phyloP scores from a whole-genome alignment of 129 eudicot species.

The Mikania micrantha region DNA sequence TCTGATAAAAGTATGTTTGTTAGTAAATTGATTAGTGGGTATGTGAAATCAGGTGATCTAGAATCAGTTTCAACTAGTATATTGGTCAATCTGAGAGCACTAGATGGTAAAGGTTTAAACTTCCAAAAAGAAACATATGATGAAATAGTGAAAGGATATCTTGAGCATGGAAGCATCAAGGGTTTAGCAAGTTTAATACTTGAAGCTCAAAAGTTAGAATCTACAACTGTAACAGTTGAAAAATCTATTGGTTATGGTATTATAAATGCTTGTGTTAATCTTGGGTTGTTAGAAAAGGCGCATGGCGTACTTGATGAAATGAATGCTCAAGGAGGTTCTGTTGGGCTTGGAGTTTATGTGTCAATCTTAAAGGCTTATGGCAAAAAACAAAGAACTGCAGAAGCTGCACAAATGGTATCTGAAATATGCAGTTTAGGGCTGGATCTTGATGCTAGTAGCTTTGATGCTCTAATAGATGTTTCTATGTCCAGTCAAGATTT shows the following conservation, averaged over 20 bases:
- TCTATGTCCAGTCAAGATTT: slow-evolving; percentile 95
- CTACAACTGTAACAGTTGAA: slow-evolving; percentile 36
- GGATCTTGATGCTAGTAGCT: slow-evolving; percentile 53
- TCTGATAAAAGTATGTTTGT: slow-evolving; percentile 31
- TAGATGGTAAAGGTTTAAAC: slow-evolving; percentile 28
- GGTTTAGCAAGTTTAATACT: slow-evolving; percentile 60
- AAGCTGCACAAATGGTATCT: slow-evolving; percentile 82
- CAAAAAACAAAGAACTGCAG: slow-evolving; percentile 80
- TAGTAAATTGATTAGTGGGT: slow-evolving; percentile 60
- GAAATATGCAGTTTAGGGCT: slow-evolving; percentile 63
- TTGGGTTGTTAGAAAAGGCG: slow-evolving; percentile 67
- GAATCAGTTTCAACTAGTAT: slow-evolving; percentile 43
- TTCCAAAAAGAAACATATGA: slow-evolving; percentile 43
- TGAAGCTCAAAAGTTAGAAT: slow-evolving; percentile 68
- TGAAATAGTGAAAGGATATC: slow-evolving; percentile 50
- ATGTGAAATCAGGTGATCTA: slow-evolving; percentile 50
- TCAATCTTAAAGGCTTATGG: slow-evolving; percentile 78
- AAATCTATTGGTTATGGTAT: slow-evolving; percentile 69
- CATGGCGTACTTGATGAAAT: slow-evolving; percentile 77
- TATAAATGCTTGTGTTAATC: slow-evolving; percentile 62
- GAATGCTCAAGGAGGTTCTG: slow-evolving; percentile 61
- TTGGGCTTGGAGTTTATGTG: slow-evolving; percentile 80
- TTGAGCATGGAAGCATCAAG: slow-evolving; percentile 46
- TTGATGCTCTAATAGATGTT: slow-evolving; percentile 66
- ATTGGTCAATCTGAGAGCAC: slow-evolving; percentile 33